Base-by-base conservation (phyloP, 2,329 filamentous ascomycete species). In the Penicillium brevicompactum region DNA sequence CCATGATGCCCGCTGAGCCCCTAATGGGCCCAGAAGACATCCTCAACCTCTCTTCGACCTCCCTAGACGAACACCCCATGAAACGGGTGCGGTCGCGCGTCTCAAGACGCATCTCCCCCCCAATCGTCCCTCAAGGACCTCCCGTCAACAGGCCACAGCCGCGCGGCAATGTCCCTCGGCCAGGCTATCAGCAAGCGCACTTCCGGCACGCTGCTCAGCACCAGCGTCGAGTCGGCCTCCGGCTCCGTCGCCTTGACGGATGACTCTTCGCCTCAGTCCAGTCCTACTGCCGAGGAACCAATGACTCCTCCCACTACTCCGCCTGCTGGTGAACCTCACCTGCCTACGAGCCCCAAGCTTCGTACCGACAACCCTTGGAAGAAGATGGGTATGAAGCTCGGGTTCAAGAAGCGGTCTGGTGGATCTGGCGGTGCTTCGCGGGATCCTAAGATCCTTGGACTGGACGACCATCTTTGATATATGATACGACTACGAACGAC, bases 241-340 rank as follows among this genome's bases (percentile, higher is more conserved):
- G 64, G 61, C 30, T 74, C 70, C 32, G 66, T 72, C 55, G 65
- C 70, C 30, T 59, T 80, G 55, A 76, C 77, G 7, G 79, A 81
- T 58, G 78, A 81, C 60, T 79, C 78, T 22, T 76, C 75, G 46
- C 56, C 72, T 21, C 71, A 74, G 32, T 76, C 77, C 5, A 78
- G 71, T 49, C 69, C 72, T 14, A 72, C 72, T 5, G 66, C 67
- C 7, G 74, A 74, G 24, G 76, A 78, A 42, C 77, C 75, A 6
- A 80, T 81, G 76, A 81, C 79, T 9, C 79, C 79, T 13, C 79
- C 79, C 2, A 80, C 77, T 18, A 82, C 79, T 5, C 79, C 79
- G 10, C 79, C 79, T 1, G 76, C 75, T 16, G 78, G 74, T 32
- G 78, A 81, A 46, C 60, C 69, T 38, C 51, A 70, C 56, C 56